Evolutionary conservation across 2,329 filamentous ascomycete genomes (phyloP).

Genomic region (Cadophora sp.): DNA sequence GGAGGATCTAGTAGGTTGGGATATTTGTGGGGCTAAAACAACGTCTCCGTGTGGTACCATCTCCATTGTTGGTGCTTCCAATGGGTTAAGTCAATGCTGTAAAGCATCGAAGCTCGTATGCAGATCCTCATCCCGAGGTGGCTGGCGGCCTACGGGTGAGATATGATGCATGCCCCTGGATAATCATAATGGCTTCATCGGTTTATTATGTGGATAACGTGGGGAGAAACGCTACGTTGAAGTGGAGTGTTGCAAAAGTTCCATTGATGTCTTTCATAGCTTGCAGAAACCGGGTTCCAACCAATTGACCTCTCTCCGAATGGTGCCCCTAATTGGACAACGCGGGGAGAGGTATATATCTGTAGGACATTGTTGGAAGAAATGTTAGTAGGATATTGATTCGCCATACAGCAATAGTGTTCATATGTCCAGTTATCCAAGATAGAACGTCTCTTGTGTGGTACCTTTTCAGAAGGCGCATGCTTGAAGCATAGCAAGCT

Average conservation of each 20-base stretch:
- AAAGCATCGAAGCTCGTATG: conserved; percentile 18
- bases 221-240: conserved; percentile 19
- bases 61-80: conserved; percentile 8
- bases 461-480: background rate
- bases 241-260: conserved; percentile 13
- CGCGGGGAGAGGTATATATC: background rate
- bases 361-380: background rate
- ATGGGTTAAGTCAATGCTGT: conserved; percentile 15
- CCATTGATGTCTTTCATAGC: conserved; percentile 16
- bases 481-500: background rate
- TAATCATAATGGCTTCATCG: conserved; percentile 23
- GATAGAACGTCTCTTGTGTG: background rate
- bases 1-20: too few relatives aligned
- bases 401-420: background rate
- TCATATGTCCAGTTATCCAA: background rate
- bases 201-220: conserved; percentile 22
- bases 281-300: conserved; percentile 12
- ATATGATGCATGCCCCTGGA: conserved; percentile 19
- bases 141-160: conserved; percentile 20
- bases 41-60: background rate
- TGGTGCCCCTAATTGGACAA: background rate
- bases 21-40: too few relatives aligned
- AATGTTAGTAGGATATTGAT: background rate
- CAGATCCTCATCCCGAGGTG: conserved; percentile 21
- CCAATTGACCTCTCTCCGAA: conserved; percentile 15